These are phyloP conservation scores for Neofusicoccum sp. DNA, from an alignment of 2,329 filamentous ascomycete genomes.

Conservation along the genomic window DNA sequence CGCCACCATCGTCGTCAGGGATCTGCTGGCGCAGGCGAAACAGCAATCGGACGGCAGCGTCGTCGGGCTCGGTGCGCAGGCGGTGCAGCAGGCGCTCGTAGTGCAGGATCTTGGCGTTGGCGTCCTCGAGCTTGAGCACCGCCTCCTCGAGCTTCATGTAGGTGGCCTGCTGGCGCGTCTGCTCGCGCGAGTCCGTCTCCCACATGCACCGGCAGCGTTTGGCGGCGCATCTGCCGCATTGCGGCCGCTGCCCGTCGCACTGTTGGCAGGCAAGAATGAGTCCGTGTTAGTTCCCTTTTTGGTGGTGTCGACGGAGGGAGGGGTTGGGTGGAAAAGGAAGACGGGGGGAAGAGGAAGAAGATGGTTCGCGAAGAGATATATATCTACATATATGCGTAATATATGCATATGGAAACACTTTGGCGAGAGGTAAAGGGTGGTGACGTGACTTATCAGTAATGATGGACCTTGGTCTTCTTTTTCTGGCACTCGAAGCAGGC, in stretches of 20 bases:
- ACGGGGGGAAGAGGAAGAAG: neutral
- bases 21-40: neutral
- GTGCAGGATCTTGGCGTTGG: constrained; percentile 6
- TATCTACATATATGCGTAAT: too few relatives aligned
- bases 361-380: too few relatives aligned
- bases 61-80: constrained; percentile 10
- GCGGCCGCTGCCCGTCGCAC: constrained; percentile 3
- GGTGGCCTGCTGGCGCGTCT: constrained; percentile 14
- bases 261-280: neutral
- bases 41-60: neutral
- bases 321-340: neutral
- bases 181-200: constrained; percentile 17
- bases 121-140: constrained; percentile 12
- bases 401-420: neutral
- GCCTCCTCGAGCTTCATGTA: constrained; percentile 17
- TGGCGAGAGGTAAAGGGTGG: neutral
- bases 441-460: neutral
- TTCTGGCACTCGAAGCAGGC: constrained; percentile 19
- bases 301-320: too few relatives aligned
- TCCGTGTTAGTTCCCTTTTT: neutral
- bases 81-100: constrained; percentile 1
- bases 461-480: constrained; percentile 18
- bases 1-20: neutral
- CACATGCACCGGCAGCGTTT: constrained; percentile 8
- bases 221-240: neutral